phyloP scores from a whole-genome alignment of 225 moss, liverwort and hornwort species.

The Pseudoscleropodium purum region DNA sequence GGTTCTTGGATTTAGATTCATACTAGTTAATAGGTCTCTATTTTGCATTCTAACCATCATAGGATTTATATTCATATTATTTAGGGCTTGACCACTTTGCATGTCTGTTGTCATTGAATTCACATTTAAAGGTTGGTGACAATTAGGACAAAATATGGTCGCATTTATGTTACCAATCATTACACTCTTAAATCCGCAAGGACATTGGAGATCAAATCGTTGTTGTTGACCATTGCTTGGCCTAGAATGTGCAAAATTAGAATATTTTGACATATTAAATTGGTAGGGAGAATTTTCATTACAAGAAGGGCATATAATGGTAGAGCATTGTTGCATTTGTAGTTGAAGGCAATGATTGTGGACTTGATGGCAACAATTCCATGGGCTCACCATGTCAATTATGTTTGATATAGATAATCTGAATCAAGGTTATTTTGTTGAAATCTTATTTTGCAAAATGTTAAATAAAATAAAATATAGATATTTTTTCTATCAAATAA shows the following conservation, averaged over 20 bases:
- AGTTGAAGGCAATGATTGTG: conserved; percentile 17
- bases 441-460: neutral
- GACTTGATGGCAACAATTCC: conserved; percentile 23
- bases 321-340: neutral
- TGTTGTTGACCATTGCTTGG: neutral
- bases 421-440: neutral
- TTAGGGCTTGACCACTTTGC: neutral
- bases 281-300: neutral
- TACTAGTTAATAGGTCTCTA: neutral
- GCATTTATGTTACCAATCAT: neutral
- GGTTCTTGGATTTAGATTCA: neutral
- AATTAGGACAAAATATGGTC: conserved; percentile 6
- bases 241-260: neutral
- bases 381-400: neutral
- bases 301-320: conserved; percentile 8
- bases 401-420: neutral
- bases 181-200: conserved; percentile 4
- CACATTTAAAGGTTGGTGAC: neutral
- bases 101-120: neutral
- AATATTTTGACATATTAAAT: neutral
- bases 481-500: neutral
- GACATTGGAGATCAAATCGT: neutral
- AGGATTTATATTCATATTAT: neutral
- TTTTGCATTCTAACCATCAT: neutral
- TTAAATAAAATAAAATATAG: neutral